A percentile compares a stretch with the other conserved stretches of the same genome.
These are phyloP conservation scores for Colletotrichum tanaceti DNA, from an alignment of 2,329 filamentous ascomycete species.

Conservation along the genomic window DNA sequence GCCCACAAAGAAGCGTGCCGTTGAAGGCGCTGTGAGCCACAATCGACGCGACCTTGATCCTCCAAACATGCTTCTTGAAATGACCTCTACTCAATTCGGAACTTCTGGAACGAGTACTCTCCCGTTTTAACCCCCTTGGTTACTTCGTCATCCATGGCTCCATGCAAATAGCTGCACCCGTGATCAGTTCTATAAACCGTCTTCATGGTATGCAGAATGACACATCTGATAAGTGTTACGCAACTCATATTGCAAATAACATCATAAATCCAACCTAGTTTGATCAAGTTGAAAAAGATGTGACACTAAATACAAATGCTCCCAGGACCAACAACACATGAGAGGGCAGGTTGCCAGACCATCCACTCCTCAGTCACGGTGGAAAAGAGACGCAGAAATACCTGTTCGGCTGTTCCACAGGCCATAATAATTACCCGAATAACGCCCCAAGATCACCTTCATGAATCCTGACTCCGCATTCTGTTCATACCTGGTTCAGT, in stretches of 20 bases:
- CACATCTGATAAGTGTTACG: no score
- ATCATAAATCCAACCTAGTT: no score
- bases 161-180: neutral
- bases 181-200: no score
- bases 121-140: neutral
- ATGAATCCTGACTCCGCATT: neutral
- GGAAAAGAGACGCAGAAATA: neutral
- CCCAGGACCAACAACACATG: neutral
- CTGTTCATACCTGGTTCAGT: slow-evolving; percentile 22
- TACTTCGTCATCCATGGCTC: neutral
- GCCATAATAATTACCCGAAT: no score
- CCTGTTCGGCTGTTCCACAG: no score
- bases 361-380: slow-evolving; percentile 8
- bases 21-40: no score
- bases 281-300: neutral
- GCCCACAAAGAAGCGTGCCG: no score
- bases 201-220: no score
- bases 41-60: no score
- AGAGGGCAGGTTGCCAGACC: slow-evolving; percentile 34
- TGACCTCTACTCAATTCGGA: neutral
- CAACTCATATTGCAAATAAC: no score
- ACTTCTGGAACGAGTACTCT: neutral
- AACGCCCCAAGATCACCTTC: neutral
- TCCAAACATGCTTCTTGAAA: no score
- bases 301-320: neutral